Evolutionary conservation across 1,139 yeast species (phyloP), one percentile per base, ranked within the genome.

Genomic region (Geotrichum europaeum): DNA sequence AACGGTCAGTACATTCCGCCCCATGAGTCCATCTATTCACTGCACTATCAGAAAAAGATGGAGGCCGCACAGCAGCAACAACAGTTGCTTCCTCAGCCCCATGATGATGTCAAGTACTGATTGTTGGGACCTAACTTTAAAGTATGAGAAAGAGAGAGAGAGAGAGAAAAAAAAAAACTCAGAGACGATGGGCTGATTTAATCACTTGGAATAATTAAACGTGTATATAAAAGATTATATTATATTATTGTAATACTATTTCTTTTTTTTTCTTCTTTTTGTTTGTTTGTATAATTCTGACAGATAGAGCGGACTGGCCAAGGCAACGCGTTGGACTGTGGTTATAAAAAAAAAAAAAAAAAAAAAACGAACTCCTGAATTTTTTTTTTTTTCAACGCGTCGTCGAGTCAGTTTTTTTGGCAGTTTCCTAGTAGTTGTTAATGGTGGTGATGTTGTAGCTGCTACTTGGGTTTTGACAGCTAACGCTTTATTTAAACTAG

Each of bases 1-100:
- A 53, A 56, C 25, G 58, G 53, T 13, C 60, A 56, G 28, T 61
- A 61, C 30, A 56, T 61, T 25, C 60, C 63, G 1, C 61, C 61
- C 10, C 55, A 57, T 24, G 60, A 61, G 49, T 61, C 63, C 9
- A 58, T 55, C 36, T 53, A 55, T 45, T 59, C 61, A n/a, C 53
- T 59, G 32, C 45, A 50, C 28, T 57, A 43, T 22, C 43, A 36
- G 32, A 51, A 45, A 12, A 53, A 30, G 25, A 40, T 55, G 51
- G 49, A 50, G 20, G 51, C 47, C 43, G 49, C 32, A 10, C 54
- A 52, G 36, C 56, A 55, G 40, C 56, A 55, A n/a, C 57, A 36
- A 36, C 43, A 36, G 18, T 13, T 36, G 43, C 18, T 36, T 3
- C 43, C 43, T 13, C 43, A 36, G 18, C 43, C 6, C 18, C 43